Base-by-base conservation (phyloP, 2,329 filamentous ascomycete species). In the Aureobasidium sp. region DNA sequence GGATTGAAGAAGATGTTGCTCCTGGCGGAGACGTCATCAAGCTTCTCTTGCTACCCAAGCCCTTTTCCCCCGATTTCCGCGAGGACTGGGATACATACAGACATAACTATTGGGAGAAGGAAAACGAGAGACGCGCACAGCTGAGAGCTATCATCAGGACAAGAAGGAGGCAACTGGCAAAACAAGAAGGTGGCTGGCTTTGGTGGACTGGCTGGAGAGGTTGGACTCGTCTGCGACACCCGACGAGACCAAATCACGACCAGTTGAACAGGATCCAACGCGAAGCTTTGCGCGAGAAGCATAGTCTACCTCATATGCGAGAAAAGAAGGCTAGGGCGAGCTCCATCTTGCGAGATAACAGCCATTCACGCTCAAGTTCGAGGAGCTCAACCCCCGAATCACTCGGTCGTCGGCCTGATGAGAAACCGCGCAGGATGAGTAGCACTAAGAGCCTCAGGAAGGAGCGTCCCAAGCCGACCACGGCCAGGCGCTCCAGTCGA, bases 71-170 rank as follows among this genome's bases (percentile, higher is more conserved):
- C 0, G 91, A 90, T 50, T 99, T 99, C 70, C 84, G 94, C 22
- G 92, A 97, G 73, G 96, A 96, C 66, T 99, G 94, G 94, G 94
- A 99, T 71, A 81, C 93, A 17, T 99, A 95, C 75, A 84, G 94
- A 59, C 86, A 88, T 37, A 92, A 97, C 64, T 99, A 97, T 75
- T 99, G 94, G 94, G 93, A 97, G 68, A 87, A 87, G 64, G 94
- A 99, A 74, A 99, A 99, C 71, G 91, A 96, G 73, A 86, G 93
- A 2, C 85, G 94, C 14, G 83, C 87, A 2, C 77, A 89, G 62
- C 78, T 97, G 27, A 82, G 90, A 24, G 77, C 81, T 47, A 89
- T 89, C 70, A 78, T 96, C 54, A 83, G 85, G 65, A 82, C 85
- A 57, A 82, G 84, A 35, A 86, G 92, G 68, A 81, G 82, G 19